Conservation (phyloP, 2,329 filamentous ascomycete species). For the Aspergillus carbonarius region DNA sequence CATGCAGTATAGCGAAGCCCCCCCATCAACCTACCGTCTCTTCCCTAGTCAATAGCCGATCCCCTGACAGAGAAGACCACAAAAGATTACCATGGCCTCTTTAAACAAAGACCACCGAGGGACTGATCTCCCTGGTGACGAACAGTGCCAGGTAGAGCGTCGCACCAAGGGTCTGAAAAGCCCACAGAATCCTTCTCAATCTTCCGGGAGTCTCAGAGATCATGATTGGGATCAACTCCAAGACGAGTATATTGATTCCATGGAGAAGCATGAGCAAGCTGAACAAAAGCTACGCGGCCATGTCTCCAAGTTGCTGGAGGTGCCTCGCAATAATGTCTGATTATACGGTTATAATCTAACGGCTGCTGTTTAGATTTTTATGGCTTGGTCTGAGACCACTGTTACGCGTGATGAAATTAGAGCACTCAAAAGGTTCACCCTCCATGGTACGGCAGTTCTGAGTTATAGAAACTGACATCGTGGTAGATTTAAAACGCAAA, state of each 20-base stretch:
- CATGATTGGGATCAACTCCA: constrained; percentile 82
- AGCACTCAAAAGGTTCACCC: constrained; percentile 67
- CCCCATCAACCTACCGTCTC: background rate
- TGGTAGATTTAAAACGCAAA: constrained; percentile 71
- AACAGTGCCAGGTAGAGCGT: background rate
- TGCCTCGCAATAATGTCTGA: constrained; percentile 29
- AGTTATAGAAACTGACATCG: constrained; percentile 4
- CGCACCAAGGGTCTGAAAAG: background rate
- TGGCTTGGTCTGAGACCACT: constrained; percentile 73
- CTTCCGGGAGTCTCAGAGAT: constrained; percentile 53
- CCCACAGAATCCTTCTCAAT: constrained; percentile 23
- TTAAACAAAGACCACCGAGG: background rate
- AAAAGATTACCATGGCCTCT: background rate
- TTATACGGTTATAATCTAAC: constrained; percentile 1
- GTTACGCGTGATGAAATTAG: constrained; percentile 72
- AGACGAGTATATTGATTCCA: constrained; percentile 63
- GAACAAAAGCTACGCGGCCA: constrained; percentile 68
- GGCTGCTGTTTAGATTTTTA: constrained; percentile 64
- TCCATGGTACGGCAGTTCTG: background rate
- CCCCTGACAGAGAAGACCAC: background rate
- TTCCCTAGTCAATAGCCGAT: background rate
- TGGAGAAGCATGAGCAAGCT: constrained; percentile 61
- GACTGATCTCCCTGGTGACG: background rate
- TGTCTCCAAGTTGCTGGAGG: constrained; percentile 66
- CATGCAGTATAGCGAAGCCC: background rate